Base-by-base conservation (phyloP, 176 grass and related monocot genomes). In the Oryza brachyantha region DNA sequence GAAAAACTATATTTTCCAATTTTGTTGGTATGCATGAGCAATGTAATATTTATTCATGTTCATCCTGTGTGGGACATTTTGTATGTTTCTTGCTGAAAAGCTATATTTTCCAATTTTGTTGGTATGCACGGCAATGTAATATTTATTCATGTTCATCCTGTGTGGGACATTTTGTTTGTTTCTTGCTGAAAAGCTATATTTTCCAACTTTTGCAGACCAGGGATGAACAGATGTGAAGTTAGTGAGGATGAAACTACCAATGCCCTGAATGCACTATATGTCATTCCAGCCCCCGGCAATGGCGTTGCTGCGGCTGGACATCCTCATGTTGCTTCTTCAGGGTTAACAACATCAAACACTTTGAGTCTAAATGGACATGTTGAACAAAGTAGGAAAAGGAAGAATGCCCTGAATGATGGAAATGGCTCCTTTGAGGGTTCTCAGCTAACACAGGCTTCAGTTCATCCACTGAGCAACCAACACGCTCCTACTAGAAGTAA, bases 181-280 rank as follows among this genome's bases (percentile, higher is more conserved):
- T 26, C 58, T 73, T 67, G 24, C 72, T 88, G 68, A 68, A 71
- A 64, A 81, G 63, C 43, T 25, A 66, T 50, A 60, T 57, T 39
- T 66, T 64, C 38, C 45, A 69, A 73, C 29, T 83, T 93, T 68
- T 91, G 74, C 80, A 99, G 96, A 64, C 92, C 92, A 79, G 88
- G 92, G 69, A 84, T 83, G 92, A 99, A 99, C 80, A 87, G 86
- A 61, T 98, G 95, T 41, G 92, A 94, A 19, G 57, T 98, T 78
- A 87, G 85, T 65, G 95, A 94, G 81, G 89, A 98, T 79, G 92
- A 94, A 61, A 98, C 95, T 43, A 94, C 87, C n/a, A 88, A 89
- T 86, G 95, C 89, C 77, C 74, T 93, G 45, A 92, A 90, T 90
- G 85, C 83, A 70, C 87, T 97, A 29, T 94, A 97, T 79, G 31